Conservation (phyloP, 2,329 filamentous ascomycete species). For the Cercospora brassicicola region DNA sequence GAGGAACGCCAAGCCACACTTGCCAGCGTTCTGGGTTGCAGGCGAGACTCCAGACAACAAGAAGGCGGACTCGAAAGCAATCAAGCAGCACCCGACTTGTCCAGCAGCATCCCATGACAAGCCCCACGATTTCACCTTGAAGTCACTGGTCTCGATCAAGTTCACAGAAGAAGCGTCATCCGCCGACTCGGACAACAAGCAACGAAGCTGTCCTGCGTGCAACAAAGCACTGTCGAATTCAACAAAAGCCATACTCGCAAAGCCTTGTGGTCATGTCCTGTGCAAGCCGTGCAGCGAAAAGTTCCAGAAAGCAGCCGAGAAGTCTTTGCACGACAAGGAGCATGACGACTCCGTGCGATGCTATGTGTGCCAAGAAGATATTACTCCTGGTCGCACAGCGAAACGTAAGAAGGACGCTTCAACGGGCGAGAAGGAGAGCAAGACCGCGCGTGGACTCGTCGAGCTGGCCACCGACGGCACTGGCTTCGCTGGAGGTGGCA, state of each 20-base stretch:
- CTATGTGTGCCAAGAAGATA: conserved; percentile 81
- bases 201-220: conserved; percentile 76
- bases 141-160: conserved; percentile 70
- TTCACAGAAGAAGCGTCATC: conserved; percentile 71
- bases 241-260: conserved; percentile 77
- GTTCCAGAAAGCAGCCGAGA: conserved; percentile 69
- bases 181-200: conserved; percentile 38
- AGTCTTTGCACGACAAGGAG: conserved; percentile 57
- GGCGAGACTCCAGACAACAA: conserved; percentile 68
- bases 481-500: conserved; percentile 85
- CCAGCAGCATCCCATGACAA: conserved; percentile 68
- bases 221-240: conserved; percentile 79
- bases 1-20: conserved; percentile 66
- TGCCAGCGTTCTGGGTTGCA: conserved; percentile 93
- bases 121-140: conserved; percentile 74
- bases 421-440: conserved; percentile 49
- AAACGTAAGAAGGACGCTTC: conserved; percentile 31
- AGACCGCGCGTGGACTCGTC: conserved; percentile 69
- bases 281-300: conserved; percentile 82
- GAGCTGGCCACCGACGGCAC: conserved; percentile 84
- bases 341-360: conserved; percentile 61
- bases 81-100: conserved; percentile 62
- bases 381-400: conserved; percentile 51
- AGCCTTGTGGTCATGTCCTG: conserved; percentile 87
- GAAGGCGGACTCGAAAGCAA: conserved; percentile 53